Percentiles rank a stretch among this genome's conserved stretches.
phyloP scores from a whole-genome alignment of 352 stramenopile genomes.

The Globisporangium takayamanum region DNA sequence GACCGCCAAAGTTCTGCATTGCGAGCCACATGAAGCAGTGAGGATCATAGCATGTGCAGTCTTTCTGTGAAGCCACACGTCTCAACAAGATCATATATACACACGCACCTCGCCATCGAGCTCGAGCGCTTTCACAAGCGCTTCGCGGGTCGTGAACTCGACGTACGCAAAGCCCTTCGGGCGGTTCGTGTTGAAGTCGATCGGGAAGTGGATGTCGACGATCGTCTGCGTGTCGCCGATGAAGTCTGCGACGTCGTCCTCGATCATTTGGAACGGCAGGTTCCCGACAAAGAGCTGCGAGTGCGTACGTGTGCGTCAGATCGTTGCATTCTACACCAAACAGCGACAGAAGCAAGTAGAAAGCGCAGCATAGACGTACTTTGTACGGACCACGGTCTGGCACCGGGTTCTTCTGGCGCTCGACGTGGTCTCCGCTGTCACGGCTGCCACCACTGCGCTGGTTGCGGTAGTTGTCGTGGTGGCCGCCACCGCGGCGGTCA shows the following conservation, averaged over 20 bases:
- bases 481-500: conserved; percentile 15
- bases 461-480: conserved; percentile 8
- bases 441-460: conserved; percentile 12
- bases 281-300: conserved; percentile 74
- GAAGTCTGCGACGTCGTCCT: conserved; percentile 71
- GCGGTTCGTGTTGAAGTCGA: conserved; percentile 55
- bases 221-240: conserved; percentile 43
- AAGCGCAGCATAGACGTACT: conserved; percentile 17
- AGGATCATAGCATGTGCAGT: not conserved
- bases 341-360: not conserved
- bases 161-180: conserved; percentile 85
- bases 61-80: not conserved
- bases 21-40: conserved; percentile 1
- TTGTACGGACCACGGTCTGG: conserved; percentile 76
- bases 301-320: not conserved
- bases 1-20: conserved; percentile 28
- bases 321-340: not conserved
- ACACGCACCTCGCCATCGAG: conserved; percentile 32
- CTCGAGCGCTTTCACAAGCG: conserved; percentile 56
- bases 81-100: not conserved
- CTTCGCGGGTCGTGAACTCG: conserved; percentile 65
- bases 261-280: conserved; percentile 58
- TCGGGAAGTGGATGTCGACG: conserved; percentile 60
- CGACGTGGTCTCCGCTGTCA: conserved; percentile 16
- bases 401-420: conserved; percentile 69